Evolutionary conservation across 2,329 filamentous ascomycete genomes (phyloP).

Genomic region (Pseudogymnoascus sp.): DNA sequence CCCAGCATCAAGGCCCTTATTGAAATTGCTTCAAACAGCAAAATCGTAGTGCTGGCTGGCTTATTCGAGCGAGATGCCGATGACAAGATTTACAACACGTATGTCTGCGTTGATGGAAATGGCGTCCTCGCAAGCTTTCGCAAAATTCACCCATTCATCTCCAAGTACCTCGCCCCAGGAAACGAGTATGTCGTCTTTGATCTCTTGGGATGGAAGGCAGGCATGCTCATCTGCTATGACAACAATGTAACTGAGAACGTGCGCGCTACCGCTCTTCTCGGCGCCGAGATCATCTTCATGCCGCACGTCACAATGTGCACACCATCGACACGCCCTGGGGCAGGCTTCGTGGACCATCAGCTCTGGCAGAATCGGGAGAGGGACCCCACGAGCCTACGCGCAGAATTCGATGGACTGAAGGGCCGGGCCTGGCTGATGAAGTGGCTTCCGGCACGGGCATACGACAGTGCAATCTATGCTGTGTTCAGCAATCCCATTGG

Average conservation of each 20-base stretch:
- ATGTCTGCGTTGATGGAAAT: constrained; percentile 4
- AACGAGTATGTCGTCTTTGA: constrained; percentile 16
- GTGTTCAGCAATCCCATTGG: constrained; percentile 18
- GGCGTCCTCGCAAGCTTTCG: constrained; percentile 11
- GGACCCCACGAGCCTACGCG: constrained; percentile 12
- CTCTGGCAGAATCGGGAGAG: constrained; percentile 13
- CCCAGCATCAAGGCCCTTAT: background rate
- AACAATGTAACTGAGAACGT: constrained; percentile 17
- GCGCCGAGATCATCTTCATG: constrained; percentile 18
- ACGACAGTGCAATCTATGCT: constrained; percentile 17
- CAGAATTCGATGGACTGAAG: constrained; percentile 17
- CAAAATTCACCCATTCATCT: constrained; percentile 17
- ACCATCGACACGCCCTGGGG: constrained; percentile 14
- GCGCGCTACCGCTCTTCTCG: constrained; percentile 15
- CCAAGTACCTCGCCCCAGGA: constrained; percentile 13
- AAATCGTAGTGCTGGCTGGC: constrained; percentile 1
- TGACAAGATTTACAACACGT: constrained; percentile 2
- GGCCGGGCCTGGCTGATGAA: constrained; percentile 17
- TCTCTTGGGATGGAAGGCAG: constrained; percentile 14
- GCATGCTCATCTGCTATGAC: constrained; percentile 17
- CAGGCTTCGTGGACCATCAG: constrained; percentile 14
- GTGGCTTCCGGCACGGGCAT: constrained; percentile 17
- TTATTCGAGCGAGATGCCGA: background rate
- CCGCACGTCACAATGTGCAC: constrained; percentile 18
- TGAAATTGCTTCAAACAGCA: background rate